Evolutionary conservation across 768 basidiomycete species (phyloP).

Genomic region (Lenzites betulinus): DNA sequence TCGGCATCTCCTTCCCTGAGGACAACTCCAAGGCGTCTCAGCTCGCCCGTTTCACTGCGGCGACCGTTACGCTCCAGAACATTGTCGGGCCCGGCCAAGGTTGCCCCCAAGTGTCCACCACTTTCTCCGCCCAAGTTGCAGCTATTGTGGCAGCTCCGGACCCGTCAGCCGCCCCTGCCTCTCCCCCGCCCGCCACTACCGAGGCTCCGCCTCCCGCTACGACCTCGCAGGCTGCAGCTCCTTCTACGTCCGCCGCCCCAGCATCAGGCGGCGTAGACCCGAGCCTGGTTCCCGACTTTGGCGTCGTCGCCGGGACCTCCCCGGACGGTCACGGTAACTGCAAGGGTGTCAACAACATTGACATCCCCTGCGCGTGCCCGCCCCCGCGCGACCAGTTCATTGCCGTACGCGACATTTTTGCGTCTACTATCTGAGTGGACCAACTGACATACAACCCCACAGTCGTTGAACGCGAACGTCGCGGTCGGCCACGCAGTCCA

Average conservation of each 20-base stretch:
- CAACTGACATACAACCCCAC: background rate
- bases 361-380: constrained; percentile 45
- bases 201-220: constrained; percentile 20
- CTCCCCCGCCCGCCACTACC: constrained; percentile 22
- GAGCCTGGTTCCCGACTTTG: constrained; percentile 28
- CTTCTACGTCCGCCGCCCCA: constrained; percentile 1
- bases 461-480: constrained; percentile 46
- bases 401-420: constrained; percentile 25
- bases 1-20: constrained; percentile 44
- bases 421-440: background rate
- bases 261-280: constrained; percentile 25
- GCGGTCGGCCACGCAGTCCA: constrained; percentile 64
- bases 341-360: constrained; percentile 39
- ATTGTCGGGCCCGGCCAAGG: constrained; percentile 64
- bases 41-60: constrained; percentile 49
- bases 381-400: constrained; percentile 38
- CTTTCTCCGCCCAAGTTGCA: constrained; percentile 43
- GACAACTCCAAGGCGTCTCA: constrained; percentile 42
- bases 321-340: constrained; percentile 35
- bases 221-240: background rate
- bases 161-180: constrained; percentile 8
- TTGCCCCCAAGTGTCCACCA: constrained; percentile 65
- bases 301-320: constrained; percentile 20
- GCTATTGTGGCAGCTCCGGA: constrained; percentile 16
- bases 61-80: constrained; percentile 69